Evolutionary conservation across 2,329 filamentous ascomycete genomes (phyloP).

Genomic region (Chaetomium strumarium): DNA sequence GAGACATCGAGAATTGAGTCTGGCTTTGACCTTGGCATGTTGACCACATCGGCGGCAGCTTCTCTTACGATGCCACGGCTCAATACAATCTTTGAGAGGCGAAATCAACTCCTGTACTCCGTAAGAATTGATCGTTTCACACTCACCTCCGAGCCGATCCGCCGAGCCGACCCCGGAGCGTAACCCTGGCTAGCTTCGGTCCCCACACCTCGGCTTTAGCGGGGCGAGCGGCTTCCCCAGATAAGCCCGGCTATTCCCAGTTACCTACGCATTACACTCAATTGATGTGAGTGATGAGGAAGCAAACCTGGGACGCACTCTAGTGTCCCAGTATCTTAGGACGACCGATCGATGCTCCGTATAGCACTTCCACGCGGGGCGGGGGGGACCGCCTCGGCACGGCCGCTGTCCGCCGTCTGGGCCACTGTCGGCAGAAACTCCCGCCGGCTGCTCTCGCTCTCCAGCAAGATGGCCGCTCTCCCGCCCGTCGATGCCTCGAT

Average conservation of each 20-base stretch:
- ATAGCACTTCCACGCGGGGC: conserved; percentile 19
- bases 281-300: neutral
- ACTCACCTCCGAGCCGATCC: neutral
- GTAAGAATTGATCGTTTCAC: neutral
- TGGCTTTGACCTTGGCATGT: too few species aligned
- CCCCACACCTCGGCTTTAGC: conserved; percentile 8
- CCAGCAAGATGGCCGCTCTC: conserved; percentile 47
- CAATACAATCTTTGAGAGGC: neutral
- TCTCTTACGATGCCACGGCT: too few species aligned
- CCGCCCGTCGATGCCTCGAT: conserved; percentile 55
- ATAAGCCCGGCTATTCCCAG: neutral
- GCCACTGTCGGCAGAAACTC: neutral
- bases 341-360: conserved; percentile 22
- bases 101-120: neutral
- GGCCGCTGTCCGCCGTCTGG: conserved; percentile 8
- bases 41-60: too few species aligned
- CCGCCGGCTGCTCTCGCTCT: conserved; percentile 34
- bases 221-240: neutral
- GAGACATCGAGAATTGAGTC: too few species aligned
- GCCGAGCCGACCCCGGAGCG: conserved; percentile 5
- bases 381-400: conserved; percentile 17
- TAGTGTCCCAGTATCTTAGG: neutral
- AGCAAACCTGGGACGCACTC: neutral
- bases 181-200: conserved; percentile 6
- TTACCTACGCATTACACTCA: neutral